Percentiles rank a stretch among this genome's conserved stretches.
Conservation (phyloP, 306 rosid species). For the Acmispon strigosus region DNA sequence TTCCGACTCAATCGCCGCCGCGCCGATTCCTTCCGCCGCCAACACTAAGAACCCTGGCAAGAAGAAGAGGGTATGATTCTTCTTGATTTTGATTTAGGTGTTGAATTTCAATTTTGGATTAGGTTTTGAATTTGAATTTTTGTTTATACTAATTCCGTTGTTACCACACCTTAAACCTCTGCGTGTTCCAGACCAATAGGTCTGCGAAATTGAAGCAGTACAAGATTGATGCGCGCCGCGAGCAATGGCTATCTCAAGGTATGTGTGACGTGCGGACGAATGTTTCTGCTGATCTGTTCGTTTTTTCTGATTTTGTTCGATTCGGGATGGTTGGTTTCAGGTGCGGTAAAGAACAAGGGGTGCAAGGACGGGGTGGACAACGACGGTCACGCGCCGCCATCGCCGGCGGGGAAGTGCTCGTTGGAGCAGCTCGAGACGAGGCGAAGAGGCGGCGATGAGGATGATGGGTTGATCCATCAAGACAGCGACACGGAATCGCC, state of each 20-base stretch:
- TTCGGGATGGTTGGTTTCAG: constrained; percentile 33
- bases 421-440: constrained; percentile 47
- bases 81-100: neutral
- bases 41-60: constrained; percentile 65
- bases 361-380: constrained; percentile 48
- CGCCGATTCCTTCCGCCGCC: constrained; percentile 59
- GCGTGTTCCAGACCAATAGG: constrained; percentile 61
- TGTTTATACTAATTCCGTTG: neutral
- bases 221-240: constrained; percentile 96
- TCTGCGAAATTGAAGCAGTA: constrained; percentile 96
- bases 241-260: constrained; percentile 97
- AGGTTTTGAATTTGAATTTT: neutral
- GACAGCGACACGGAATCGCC: constrained; percentile 61
- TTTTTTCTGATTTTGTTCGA: constrained; percentile 6
- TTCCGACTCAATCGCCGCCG: constrained; percentile 69
- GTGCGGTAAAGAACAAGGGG: constrained; percentile 53
- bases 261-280: neutral
- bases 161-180: neutral
- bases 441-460: constrained; percentile 40
- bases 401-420: constrained; percentile 17
- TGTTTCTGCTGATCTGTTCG: neutral
- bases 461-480: constrained; percentile 40
- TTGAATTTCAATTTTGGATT: neutral
- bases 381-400: constrained; percentile 20
- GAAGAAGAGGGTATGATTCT: constrained; percentile 76